phyloP scores from a whole-genome alignment of 2,329 filamentous ascomycete species.

The Madurella fahalii region DNA sequence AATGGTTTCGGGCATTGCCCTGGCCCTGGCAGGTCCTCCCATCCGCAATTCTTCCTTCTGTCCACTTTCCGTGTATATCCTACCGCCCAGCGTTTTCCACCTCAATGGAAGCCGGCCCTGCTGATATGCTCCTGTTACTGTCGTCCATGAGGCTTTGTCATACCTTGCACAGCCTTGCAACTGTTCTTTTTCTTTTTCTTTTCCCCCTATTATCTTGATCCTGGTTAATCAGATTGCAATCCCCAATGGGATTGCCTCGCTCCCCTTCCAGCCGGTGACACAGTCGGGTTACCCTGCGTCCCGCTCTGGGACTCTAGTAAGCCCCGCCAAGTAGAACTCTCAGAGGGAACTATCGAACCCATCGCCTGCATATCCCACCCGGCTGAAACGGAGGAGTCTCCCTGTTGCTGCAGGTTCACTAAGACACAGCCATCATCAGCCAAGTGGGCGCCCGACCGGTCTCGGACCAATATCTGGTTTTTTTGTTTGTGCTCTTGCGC shows the following conservation, averaged over 20 bases:
- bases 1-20: background rate
- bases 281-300: too few species aligned
- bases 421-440: background rate
- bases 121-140: too few species aligned
- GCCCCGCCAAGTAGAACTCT: slow-evolving; percentile 9
- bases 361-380: background rate
- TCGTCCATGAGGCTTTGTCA: background rate
- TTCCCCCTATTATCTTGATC: too few species aligned
- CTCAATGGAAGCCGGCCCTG: too few species aligned
- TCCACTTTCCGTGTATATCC: too few species aligned
- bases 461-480: background rate
- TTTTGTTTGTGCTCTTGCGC: background rate
- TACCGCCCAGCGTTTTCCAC: too few species aligned
- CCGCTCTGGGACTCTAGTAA: background rate
- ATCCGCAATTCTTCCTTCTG: too few species aligned
- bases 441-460: background rate
- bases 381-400: background rate
- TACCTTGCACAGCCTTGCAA: background rate
- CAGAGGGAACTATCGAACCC: background rate
- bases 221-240: background rate
- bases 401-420: background rate
- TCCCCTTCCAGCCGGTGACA: background rate
- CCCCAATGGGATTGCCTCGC: background rate
- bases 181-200: background rate
- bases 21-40: too few species aligned